Evolutionary conservation across 2,329 filamentous ascomycete species (phyloP).

Genomic region (Cylindrodendrum hubeiense): DNA sequence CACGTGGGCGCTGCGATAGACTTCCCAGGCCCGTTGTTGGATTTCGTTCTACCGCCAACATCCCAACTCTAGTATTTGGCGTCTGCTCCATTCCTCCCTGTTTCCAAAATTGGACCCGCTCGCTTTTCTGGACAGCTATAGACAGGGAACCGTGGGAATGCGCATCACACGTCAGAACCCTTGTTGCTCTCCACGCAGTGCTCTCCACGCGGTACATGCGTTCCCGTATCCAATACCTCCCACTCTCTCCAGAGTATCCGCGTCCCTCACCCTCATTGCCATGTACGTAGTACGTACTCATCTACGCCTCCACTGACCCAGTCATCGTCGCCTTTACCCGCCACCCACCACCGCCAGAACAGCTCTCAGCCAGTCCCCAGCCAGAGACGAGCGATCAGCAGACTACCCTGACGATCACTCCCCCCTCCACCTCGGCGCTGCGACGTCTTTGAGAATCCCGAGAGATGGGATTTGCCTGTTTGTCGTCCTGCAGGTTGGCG

Average conservation of each 20-base stretch:
- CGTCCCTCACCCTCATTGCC: neutral
- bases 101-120: constrained; percentile 1
- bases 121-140: neutral
- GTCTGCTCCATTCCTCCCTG: neutral
- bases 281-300: neutral
- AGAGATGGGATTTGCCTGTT: constrained; percentile 9
- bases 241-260: neutral
- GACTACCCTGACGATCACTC: constrained; percentile 31
- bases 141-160: neutral
- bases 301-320: neutral
- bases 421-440: constrained; percentile 3
- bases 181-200: neutral
- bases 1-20: neutral
- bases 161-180: constrained; percentile 1
- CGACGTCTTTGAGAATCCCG: constrained; percentile 23
- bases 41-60: neutral
- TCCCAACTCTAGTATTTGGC: neutral
- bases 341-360: constrained; percentile 13
- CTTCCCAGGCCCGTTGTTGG: neutral
- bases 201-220: neutral
- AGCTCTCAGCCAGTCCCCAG: constrained; percentile 18
- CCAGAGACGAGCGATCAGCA: constrained; percentile 23
- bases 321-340: constrained; percentile 4
- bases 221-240: neutral
- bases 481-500: constrained; percentile 20